Evolutionary conservation across 2,329 filamentous ascomycete genomes (phyloP), one percentile per base, ranked within the genome.

Genomic region (Penicillium decumbens): DNA sequence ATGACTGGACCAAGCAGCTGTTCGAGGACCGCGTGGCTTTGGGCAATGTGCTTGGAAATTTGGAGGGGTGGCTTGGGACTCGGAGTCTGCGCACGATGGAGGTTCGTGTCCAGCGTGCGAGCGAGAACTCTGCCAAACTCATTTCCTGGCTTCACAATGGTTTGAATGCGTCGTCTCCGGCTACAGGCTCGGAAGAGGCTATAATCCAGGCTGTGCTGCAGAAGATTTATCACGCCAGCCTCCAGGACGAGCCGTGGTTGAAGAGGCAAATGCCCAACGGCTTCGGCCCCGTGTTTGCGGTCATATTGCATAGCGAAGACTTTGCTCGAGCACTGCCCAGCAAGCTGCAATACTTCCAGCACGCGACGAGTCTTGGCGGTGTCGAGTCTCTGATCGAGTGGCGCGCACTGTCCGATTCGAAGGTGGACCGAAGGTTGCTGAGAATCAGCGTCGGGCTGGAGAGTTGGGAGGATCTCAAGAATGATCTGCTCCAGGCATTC

Each of bases 341-440:
- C 62, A 87, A 87, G 69, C 71, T 97, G 66, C 66, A 75, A 1
- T 77, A 95, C 29, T 97, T 97, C 74, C 88, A 95, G 62, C 92
- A 98, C 70, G 92, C 92, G 2, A 98, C 93, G 1, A 95, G 89
- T 68, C 72, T 98, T 23, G 92, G 92, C 1, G 91, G 92, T 6
- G 89, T 97, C 12, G 93, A 97, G 78, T 95, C 89, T 65, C 72
- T 97, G 74, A 90, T 98, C 57, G 93, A 98, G 78, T 98, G 93
- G 93, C 79, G 93, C 48, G 81, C 87, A 25, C 89, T 97, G 87
- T 86, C 84, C 51, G 92, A 98, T 73, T 63, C 72, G 0, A 75
- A 69, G 1, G 84, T 95, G 20, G 88, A 95, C 62, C 80, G 77
- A 63, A 78, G 81, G 51, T 67, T 97, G 65, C 63, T 96, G 68